Evolutionary conservation across 192 early-diverging fungal genomes (phyloP).

Genomic region (Funneliformis mosseae): DNA sequence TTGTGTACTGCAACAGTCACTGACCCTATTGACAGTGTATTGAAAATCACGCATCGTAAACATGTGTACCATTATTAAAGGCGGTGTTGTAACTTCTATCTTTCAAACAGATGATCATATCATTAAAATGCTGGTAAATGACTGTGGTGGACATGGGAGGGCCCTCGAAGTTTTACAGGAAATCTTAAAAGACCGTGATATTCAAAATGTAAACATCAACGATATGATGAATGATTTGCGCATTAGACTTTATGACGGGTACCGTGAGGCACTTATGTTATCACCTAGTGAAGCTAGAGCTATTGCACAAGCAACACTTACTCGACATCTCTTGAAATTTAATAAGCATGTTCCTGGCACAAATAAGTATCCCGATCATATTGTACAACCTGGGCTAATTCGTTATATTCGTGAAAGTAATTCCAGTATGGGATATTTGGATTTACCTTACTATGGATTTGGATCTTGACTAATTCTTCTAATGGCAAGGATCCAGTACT

Average conservation of each 20-base stretch:
- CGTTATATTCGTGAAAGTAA: not conserved
- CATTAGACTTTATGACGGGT: constrained; percentile 26
- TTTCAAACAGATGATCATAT: constrained; percentile 30
- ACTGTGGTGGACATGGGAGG: constrained; percentile 44
- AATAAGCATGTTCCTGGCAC: not conserved
- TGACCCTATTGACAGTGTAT: constrained; percentile 24
- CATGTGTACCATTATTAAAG: constrained; percentile 21
- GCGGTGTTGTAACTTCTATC: not conserved
- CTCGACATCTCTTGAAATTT: not conserved
- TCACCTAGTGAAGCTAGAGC: not conserved
- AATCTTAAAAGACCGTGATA: not conserved
- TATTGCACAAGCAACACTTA: not conserved
- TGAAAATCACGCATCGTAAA: constrained; percentile 24
- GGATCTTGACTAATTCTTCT: constrained; percentile 41
- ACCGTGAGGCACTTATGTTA: constrained; percentile 16
- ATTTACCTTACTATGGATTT: constrained; percentile 39
- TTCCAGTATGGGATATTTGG: constrained; percentile 24
- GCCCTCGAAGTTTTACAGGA: constrained; percentile 36
- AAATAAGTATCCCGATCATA: not conserved
- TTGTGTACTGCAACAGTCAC: constrained; percentile 26
- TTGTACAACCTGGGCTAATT: not conserved
- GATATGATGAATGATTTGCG: constrained; percentile 31
- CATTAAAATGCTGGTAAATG: constrained; percentile 38
- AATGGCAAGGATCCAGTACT: constrained; percentile 1
- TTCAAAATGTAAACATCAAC: constrained; percentile 33